Conservation (phyloP, 2,329 filamentous ascomycete species). For the Diaporthe velutina region DNA sequence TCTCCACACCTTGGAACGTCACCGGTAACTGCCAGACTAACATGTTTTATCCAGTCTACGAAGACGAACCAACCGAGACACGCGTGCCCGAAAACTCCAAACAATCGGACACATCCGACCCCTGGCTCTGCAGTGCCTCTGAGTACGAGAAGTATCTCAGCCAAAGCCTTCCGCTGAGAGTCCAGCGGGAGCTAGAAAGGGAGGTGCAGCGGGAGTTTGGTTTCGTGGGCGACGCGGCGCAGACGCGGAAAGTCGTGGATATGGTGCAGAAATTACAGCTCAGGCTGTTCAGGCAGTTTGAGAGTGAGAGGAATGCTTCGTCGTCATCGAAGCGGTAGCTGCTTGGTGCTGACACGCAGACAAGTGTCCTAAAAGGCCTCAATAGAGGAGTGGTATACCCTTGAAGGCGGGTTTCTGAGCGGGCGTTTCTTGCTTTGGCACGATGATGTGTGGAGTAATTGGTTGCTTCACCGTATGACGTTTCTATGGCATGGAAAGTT, state of each 20-base stretch:
- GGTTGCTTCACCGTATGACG: neutral
- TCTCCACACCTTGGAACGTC: neutral
- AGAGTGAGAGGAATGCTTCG: constrained; percentile 11
- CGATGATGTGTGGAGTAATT: neutral
- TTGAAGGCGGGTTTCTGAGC: constrained; percentile 1
- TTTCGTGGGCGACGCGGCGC: constrained; percentile 37
- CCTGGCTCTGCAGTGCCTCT: constrained; percentile 38
- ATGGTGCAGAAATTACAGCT: constrained; percentile 40
- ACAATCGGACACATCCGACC: neutral
- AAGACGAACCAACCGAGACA: constrained; percentile 29
- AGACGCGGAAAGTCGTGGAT: constrained; percentile 38
- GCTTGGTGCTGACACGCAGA: neutral
- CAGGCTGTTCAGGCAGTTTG: constrained; percentile 36
- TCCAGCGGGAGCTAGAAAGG: constrained; percentile 39
- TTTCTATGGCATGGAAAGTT: neutral
- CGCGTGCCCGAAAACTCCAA: neutral
- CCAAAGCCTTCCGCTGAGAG: constrained; percentile 35
- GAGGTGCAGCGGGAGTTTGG: constrained; percentile 39
- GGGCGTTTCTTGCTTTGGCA: neutral
- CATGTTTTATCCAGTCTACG: constrained; percentile 28
- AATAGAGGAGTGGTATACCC: neutral
- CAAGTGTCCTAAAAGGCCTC: neutral
- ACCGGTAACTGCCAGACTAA: neutral
- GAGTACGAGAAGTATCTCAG: constrained; percentile 39
- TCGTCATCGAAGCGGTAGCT: neutral